Percentiles rank a stretch among this genome's conserved stretches.
phyloP scores from a whole-genome alignment of 306 rosid species.

The Trifolium dubium region DNA sequence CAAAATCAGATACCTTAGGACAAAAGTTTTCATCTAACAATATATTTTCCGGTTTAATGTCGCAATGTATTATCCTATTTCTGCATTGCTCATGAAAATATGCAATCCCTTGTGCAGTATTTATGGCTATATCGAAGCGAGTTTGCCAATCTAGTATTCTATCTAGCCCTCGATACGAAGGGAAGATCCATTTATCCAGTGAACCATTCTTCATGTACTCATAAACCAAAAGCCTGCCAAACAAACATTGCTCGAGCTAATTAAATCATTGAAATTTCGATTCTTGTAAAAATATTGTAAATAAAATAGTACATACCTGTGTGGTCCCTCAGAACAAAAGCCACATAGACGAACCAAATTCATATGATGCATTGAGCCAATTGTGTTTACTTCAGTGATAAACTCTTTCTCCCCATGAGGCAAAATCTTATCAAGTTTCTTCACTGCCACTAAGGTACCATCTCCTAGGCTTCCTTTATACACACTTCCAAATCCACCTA shows the following conservation, averaged over 20 bases:
- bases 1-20: slow-evolving; percentile 95
- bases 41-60: slow-evolving; percentile 92
- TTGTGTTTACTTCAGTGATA: slow-evolving; percentile 90
- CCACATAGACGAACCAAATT: slow-evolving; percentile 91
- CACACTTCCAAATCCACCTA: slow-evolving; percentile 96
- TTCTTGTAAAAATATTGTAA: background rate
- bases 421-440: slow-evolving; percentile 88
- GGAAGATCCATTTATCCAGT: slow-evolving; percentile 90
- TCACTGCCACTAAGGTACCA: slow-evolving; percentile 84
- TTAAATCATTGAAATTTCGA: slow-evolving; percentile 4
- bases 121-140: slow-evolving; percentile 71
- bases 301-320: slow-evolving; percentile 54
- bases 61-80: slow-evolving; percentile 86
- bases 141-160: slow-evolving; percentile 76
- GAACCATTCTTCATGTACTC: slow-evolving; percentile 96
- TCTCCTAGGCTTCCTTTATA: slow-evolving; percentile 92
- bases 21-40: slow-evolving; percentile 79
- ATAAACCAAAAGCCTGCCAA: slow-evolving; percentile 81
- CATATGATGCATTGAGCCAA: slow-evolving; percentile 98
- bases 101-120: slow-evolving; percentile 89
- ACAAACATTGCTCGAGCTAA: slow-evolving; percentile 37
- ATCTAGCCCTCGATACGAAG: slow-evolving; percentile 53
- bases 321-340: slow-evolving; percentile 84
- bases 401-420: slow-evolving; percentile 98
- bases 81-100: slow-evolving; percentile 96